Conservation (phyloP, 768 basidiomycete species). For the Lentinus tigrinus region DNA sequence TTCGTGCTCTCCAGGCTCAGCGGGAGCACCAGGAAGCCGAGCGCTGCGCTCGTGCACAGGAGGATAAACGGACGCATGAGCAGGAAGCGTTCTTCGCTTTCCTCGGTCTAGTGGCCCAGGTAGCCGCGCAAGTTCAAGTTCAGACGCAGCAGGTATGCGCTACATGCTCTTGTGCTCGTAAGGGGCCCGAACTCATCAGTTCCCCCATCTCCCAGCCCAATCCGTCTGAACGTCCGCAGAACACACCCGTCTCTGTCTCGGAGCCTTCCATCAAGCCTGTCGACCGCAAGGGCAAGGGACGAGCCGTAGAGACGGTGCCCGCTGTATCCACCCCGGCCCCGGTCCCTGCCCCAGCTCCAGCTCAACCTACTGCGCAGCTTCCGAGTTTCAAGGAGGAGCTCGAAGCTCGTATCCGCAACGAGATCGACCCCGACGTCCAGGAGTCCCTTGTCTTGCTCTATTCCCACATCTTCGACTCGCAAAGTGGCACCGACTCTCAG, state of each 20-base stretch:
- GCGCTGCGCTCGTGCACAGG: too few species aligned
- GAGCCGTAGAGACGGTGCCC: constrained; percentile 17
- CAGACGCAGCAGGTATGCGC: too few species aligned
- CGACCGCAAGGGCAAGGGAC: constrained; percentile 23
- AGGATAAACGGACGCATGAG: neutral
- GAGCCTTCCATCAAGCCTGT: neutral
- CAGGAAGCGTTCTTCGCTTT: neutral
- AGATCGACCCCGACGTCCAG: constrained; percentile 17
- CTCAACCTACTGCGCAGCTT: neutral
- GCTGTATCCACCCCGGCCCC: neutral
- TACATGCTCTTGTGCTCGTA: too few species aligned
- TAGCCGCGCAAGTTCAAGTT: too few species aligned
- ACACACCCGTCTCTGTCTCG: neutral
- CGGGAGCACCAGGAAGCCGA: neutral
- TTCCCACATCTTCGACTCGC: constrained; percentile 13
- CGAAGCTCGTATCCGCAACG: constrained; percentile 10
- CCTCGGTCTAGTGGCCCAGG: neutral
- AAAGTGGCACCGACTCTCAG: too few species aligned
- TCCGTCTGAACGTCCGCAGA: neutral
- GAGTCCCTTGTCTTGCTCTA: constrained; percentile 14
- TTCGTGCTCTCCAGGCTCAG: neutral
- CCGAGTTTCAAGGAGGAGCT: constrained; percentile 17
- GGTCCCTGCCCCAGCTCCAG: neutral
- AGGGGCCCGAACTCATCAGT: too few species aligned
- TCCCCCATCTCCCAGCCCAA: neutral